Evolutionary conservation across 2,329 filamentous ascomycete genomes (phyloP), one percentile per base, ranked within the genome.

Genomic region (Delphinella strobiligena): DNA sequence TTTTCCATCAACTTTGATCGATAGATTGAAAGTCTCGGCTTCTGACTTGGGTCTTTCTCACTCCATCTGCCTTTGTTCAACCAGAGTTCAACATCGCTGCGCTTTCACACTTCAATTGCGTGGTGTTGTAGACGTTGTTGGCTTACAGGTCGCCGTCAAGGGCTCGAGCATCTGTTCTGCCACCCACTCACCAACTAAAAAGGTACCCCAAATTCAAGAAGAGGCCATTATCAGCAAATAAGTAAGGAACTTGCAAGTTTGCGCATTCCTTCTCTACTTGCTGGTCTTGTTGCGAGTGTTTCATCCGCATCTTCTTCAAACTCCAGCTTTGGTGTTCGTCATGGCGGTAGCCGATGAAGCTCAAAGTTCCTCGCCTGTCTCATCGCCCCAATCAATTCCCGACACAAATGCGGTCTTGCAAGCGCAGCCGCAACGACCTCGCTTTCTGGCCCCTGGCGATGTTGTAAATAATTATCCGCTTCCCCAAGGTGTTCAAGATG

Each of bases 381-480:
- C 42, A 29, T 47, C 45, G 22, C 45, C 45, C 33, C 39, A 41
- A 33, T 33, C 27, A 15, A 33, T 41, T 41, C 34, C 40, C 34
- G 51, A 55, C 40, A 51, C 47, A 19, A 54, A 53, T 36, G 44
- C 34, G 34, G 51, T 55, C 42, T 46, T 51, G 14, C 42, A 34
- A 37, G 40, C 49, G 16, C 39, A 22, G 31, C 40, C 36, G 34
- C 39, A 16, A 38, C 22, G 22, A 7, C 22, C 22, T 7, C 22
- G 22, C 22, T 45, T 49, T 44, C 43, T 39, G 46, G 35, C 31
- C 32, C 35, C 36, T 35, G 40, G 40, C 37, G 41, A 38, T 43
- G 41, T 43, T 32, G 41, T 36, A 46, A 27, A 27, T 27, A 27
- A 27, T 27, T 7, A 27, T 27, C 12, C 18, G 33, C 33, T 35